Evolutionary conservation across 2,329 filamentous ascomycete genomes (phyloP).

Genomic region (Aureobasidium sp.): DNA sequence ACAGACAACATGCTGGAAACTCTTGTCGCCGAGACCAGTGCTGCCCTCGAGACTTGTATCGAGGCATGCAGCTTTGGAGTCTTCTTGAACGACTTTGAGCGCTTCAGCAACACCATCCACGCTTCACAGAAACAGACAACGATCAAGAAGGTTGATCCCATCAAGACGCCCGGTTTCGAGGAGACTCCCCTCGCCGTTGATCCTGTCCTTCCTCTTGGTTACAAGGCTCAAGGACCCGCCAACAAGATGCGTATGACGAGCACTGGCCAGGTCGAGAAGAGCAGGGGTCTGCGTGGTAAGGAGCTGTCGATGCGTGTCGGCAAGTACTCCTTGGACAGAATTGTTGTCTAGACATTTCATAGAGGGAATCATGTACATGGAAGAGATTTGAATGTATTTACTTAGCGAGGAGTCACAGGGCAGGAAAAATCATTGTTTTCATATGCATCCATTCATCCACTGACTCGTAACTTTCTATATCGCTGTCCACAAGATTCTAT

Average conservation of each 20-base stretch:
- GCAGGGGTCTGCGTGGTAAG: constrained; percentile 64
- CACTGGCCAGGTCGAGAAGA: constrained; percentile 50
- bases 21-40: constrained; percentile 60
- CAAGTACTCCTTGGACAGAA: constrained; percentile 74
- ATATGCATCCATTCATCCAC: neutral
- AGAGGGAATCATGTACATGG: neutral
- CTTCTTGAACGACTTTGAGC: constrained; percentile 57
- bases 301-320: constrained; percentile 72
- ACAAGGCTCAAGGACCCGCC: constrained; percentile 45
- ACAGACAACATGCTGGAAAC: constrained; percentile 56
- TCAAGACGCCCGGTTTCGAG: constrained; percentile 41
- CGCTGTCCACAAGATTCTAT: neutral
- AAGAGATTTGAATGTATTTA: constrained; percentile 8
- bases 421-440: constrained; percentile 10
- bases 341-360: constrained; percentile 30
- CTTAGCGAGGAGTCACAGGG: constrained; percentile 13
- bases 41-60: constrained; percentile 63
- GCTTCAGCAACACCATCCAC: constrained; percentile 35
- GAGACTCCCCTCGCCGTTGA: constrained; percentile 35
- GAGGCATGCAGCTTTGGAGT: constrained; percentile 59
- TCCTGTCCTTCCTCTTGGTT: constrained; percentile 60
- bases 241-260: constrained; percentile 33
- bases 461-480: neutral
- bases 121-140: constrained; percentile 24
- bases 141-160: constrained; percentile 20